Base-by-base conservation (phyloP, 169 alveolate species). In the Theileria luwenshuni region DNA sequence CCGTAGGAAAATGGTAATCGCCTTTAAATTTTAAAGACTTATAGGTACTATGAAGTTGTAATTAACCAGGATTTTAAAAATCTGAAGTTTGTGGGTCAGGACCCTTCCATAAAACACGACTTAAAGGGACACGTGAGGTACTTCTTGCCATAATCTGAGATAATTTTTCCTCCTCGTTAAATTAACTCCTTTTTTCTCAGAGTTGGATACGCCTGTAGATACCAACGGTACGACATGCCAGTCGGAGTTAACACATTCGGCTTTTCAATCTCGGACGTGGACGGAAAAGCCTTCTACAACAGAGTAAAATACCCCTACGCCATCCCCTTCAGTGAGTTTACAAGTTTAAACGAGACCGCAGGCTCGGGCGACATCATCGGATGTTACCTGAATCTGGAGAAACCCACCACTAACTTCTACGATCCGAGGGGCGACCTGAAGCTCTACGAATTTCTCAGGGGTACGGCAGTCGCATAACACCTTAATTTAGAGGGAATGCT, bases 121-220 rank as follows among this genome's bases (percentile, higher is more conserved):
- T 28, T 65, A 13, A 51, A 48, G 23, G 84, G 84, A 6, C 84
- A 75, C 43, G 77, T 63, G 33, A 75, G 84, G 84, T 64, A 45
- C 52, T 17, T 45, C 56, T 58, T 63, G 42, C 59, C 74, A 23
- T 49, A 67, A 38, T 48, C 48, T 54, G 47, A 38, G 51, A 60
- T 70, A 62, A 76, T 45, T 52, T 42, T 41, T 35, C 51, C 45
- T 38, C 1, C 15, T 1, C 38, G 12, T 56, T 1, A 27, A 17
- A 56, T n/a, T 56, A 43, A 1, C 10, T 38, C 45, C 10, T 56
- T 56, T n/a, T n/a, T n/a, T n/a, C n/a, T n/a, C 69, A 86, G 95
- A 83, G 94, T 92, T 21, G 95, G 95, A n/a, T 92, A 85, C 83
- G 94, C 95, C 17, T 92, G 95, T 61, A 87, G 95, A 54, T 92